Evolutionary conservation across 2,329 filamentous ascomycete genomes (phyloP).

Genomic region (Gyromitra esculenta): DNA sequence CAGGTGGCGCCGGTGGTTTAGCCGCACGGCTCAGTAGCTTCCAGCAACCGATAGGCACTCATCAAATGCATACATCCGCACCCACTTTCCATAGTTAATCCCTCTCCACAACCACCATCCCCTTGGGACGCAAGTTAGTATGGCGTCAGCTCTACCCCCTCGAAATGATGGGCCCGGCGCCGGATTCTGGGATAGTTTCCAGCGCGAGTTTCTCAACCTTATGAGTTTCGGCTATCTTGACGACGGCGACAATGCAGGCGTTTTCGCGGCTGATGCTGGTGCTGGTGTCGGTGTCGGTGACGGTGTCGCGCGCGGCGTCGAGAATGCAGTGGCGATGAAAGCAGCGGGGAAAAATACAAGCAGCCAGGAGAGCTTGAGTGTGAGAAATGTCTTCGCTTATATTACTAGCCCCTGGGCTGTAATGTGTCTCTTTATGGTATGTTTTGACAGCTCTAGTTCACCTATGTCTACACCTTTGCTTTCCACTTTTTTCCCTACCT

Average conservation of each 20-base stretch:
- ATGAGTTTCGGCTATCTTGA: slow-evolving; percentile 46
- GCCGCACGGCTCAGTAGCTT: slow-evolving; percentile 27
- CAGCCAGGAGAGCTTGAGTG: slow-evolving; percentile 54
- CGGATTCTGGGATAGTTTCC: slow-evolving; percentile 28
- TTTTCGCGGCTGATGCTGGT: slow-evolving; percentile 19
- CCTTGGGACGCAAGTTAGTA: slow-evolving; percentile 8
- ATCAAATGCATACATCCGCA: slow-evolving; percentile 30
- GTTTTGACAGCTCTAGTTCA: slow-evolving; percentile 52
- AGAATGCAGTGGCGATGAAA: slow-evolving; percentile 2
- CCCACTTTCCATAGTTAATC: not conserved
- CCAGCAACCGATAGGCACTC: slow-evolving; percentile 4
- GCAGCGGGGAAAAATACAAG: slow-evolving; percentile 1
- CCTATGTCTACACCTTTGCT: not conserved
- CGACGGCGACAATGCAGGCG: slow-evolving; percentile 35
- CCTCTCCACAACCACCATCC: not conserved
- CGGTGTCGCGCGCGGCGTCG: not conserved
- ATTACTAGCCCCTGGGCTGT: slow-evolving; percentile 92
- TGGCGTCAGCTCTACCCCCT: slow-evolving; percentile 15
- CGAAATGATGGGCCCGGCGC: slow-evolving; percentile 7
- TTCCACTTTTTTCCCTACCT: not conserved
- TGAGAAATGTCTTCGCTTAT: slow-evolving; percentile 90
- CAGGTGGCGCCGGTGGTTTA: slow-evolving; percentile 24
- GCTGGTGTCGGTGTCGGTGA: not conserved
- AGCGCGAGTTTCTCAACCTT: slow-evolving; percentile 47
- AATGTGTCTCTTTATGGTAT: slow-evolving; percentile 80